phyloP scores from a whole-genome alignment of 495 filamentous ascomycete species.

The Thermothielavioides terrestris region DNA sequence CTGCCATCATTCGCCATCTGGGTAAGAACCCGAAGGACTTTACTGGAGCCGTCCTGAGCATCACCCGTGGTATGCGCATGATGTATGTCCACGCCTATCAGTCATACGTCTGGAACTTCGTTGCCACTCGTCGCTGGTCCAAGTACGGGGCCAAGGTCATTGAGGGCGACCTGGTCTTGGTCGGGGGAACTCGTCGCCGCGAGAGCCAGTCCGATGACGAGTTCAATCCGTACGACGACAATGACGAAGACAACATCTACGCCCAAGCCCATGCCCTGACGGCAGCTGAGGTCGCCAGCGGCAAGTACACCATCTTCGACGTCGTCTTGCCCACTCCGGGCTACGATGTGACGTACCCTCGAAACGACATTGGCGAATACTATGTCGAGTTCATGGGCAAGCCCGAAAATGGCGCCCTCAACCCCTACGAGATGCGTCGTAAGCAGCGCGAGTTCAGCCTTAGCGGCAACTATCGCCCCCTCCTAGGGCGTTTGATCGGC shows the following conservation, averaged over 20 bases:
- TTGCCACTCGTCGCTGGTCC: slow-evolving; percentile 68
- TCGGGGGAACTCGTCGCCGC: slow-evolving; percentile 24
- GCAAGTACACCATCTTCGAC: slow-evolving; percentile 76
- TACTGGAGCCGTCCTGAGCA: slow-evolving; percentile 65
- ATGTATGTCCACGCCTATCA: slow-evolving; percentile 99
- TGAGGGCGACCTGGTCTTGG: slow-evolving; percentile 77
- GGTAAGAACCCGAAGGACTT: slow-evolving; percentile 47
- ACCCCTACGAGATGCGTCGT: slow-evolving; percentile 82
- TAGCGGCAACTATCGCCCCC: slow-evolving; percentile 78
- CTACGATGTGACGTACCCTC: slow-evolving; percentile 79
- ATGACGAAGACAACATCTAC: slow-evolving; percentile 51
- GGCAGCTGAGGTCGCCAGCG: slow-evolving; percentile 67
- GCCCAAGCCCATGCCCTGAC: slow-evolving; percentile 67
- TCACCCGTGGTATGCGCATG: slow-evolving; percentile 67
- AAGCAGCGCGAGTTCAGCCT: slow-evolving; percentile 77
- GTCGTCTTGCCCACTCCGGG: slow-evolving; percentile 92
- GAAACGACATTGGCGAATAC: slow-evolving; percentile 69
- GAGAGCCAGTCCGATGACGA: slow-evolving; percentile 39
- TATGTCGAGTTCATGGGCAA: slow-evolving; percentile 79
- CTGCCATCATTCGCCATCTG: slow-evolving; percentile 66
- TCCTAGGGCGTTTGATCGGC: slow-evolving; percentile 59
- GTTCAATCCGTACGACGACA: slow-evolving; percentile 38
- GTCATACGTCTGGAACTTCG: slow-evolving; percentile 84
- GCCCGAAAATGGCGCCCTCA: slow-evolving; percentile 62
- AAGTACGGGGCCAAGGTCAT: slow-evolving; percentile 61